Conservation (phyloP, 306 rosid genomes). For the Vicia villosa region DNA sequence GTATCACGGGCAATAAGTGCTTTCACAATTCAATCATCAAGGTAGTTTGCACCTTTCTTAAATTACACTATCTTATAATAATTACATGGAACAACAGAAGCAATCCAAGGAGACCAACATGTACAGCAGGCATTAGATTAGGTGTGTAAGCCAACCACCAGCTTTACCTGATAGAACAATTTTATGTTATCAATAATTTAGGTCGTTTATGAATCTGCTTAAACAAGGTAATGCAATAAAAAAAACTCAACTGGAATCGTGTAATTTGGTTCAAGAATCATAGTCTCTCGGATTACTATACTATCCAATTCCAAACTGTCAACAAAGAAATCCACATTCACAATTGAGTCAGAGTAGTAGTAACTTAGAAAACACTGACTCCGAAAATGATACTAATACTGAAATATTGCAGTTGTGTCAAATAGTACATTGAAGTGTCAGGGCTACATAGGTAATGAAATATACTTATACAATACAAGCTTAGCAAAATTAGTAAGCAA, state of each 20-base stretch:
- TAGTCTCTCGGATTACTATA: constrained; percentile 55
- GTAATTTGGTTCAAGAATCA: constrained; percentile 88
- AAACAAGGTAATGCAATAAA: no score
- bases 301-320: constrained; percentile 75
- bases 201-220: not conserved
- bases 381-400: not conserved
- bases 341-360: constrained; percentile 25
- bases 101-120: constrained; percentile 74
- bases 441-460: not conserved
- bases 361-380: not conserved
- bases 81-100: constrained; percentile 88
- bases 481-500: constrained; percentile 7
- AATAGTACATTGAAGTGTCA: not conserved
- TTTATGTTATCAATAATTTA: constrained; percentile 14
- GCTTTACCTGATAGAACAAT: constrained; percentile 64
- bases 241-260: constrained; percentile 74
- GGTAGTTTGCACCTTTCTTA: not conserved
- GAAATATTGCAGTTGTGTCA: not conserved
- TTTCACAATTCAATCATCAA: no score
- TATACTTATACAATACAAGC: constrained; percentile 16
- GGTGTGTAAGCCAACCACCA: constrained; percentile 76
- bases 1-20: no score
- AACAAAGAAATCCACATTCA: constrained; percentile 33
- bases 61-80: constrained; percentile 3
- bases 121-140: constrained; percentile 58